Evolutionary conservation across 2,329 filamentous ascomycete genomes (phyloP).

Genomic region (Lizonia empirigonia): DNA sequence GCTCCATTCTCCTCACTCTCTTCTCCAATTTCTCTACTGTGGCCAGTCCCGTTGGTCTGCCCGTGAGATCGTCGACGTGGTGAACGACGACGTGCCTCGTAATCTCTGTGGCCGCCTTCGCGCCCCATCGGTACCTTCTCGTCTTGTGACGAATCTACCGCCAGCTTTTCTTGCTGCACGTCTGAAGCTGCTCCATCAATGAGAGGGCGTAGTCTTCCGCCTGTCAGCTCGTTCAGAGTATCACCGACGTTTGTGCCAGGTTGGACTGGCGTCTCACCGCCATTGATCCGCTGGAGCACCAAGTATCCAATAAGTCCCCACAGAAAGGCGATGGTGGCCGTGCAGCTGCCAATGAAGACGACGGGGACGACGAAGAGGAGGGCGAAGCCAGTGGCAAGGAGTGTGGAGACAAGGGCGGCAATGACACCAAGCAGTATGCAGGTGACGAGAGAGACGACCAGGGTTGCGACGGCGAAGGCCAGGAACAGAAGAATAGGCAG

Average conservation of each 20-base stretch:
- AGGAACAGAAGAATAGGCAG: conserved; percentile 72
- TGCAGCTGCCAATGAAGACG: conserved; percentile 67
- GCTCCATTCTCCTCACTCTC: conserved; percentile 1
- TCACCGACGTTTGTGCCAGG: conserved; percentile 26
- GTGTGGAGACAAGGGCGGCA: conserved; percentile 63
- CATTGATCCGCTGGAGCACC: conserved; percentile 43
- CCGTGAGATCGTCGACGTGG: conserved; percentile 11
- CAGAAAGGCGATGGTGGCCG: conserved; percentile 68
- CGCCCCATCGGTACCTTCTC: not conserved
- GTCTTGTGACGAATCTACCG: conserved; percentile 7
- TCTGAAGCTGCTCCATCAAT: conserved; percentile 9
- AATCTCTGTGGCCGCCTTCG: not conserved
- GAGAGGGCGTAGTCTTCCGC: conserved; percentile 23
- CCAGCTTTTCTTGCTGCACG: conserved; percentile 6
- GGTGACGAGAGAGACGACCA: conserved; percentile 66
- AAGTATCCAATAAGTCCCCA: conserved; percentile 64
- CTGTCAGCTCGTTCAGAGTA: conserved; percentile 26
- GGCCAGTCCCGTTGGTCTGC: conserved; percentile 5
- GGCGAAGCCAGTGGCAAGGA: conserved; percentile 71
- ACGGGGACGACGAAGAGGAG: conserved; percentile 71
- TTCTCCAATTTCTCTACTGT: conserved; percentile 7
- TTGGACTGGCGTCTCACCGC: conserved; percentile 29
- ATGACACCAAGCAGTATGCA: conserved; percentile 61
- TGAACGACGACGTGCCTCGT: conserved; percentile 12
- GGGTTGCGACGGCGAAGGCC: conserved; percentile 66